Evolutionary conservation across 2,329 filamentous ascomycete genomes (phyloP), one percentile per base, ranked within the genome.

Genomic region (Colletotrichum godetiae): DNA sequence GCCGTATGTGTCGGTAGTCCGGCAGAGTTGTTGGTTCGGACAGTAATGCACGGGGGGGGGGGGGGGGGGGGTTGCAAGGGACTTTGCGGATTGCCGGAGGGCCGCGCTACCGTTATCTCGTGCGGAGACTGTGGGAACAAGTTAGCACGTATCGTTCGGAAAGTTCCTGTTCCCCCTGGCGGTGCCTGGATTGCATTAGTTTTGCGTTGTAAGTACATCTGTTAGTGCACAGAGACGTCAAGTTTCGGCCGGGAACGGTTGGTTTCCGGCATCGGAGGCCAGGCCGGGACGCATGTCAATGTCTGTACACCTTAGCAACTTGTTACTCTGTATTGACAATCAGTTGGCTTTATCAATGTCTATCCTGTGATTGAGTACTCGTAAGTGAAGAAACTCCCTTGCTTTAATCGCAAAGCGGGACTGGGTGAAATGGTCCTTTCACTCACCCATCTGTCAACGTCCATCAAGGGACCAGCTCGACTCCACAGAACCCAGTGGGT

Each of bases 201-300:
- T 33, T 12, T 57, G 29, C 42, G 42, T 49, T 31, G 4, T 11
- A 57, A 57, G 55, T 33, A 57, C 19, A 19, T 24, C 33, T 27
- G 57, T 42, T 37, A 59, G 33, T 37, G 57, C 57, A 37, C 31
- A 5, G 37, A 42, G 8, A n/a, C n/a, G 12, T 42, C 19, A 15
- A 31, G 42, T 46, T 46, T 24, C 58, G 58, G 58, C 58, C 35
- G 13, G 24, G 37, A 24, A 13, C 8, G 42, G 24, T 6, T 35
- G 29, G 12, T 53, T 53, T 63, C 60, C 60, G 60, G 60, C 60
- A 63, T 63, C 60, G 60, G 60, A 53, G 46, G 33, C 33, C 3
- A 35, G 33, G 33, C 33, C 59, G 37, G 59, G 31, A 29, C 27
- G 4, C 27, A 29, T 29, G 4, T 4, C 27, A 29, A 5, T 29